A percentile compares a stretch with the other conserved stretches of the same genome.
Conservation (phyloP, 257 asterid species). For the Solanum commersonii region DNA sequence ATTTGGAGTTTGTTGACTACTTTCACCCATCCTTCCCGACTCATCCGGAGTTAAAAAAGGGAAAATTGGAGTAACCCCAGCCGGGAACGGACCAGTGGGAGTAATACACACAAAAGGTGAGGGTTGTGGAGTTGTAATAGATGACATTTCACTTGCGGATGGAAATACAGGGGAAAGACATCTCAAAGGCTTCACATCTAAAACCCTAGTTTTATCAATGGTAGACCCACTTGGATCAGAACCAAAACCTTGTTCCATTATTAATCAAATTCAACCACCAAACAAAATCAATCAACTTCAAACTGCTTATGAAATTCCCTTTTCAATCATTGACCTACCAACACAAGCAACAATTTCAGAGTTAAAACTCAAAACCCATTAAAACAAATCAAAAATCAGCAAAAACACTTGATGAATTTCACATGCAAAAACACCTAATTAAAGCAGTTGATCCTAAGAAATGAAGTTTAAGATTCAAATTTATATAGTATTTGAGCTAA, state of each 20-base stretch:
- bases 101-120: conserved; percentile 79
- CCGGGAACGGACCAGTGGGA: conserved; percentile 86
- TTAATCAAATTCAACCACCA: not conserved
- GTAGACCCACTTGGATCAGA: conserved; percentile 16
- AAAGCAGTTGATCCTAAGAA: not conserved
- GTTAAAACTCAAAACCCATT: not conserved
- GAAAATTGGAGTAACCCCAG: conserved; percentile 77
- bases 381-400: not conserved
- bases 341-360: not conserved
- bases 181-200: conserved; percentile 72
- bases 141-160: conserved; percentile 35
- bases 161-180: conserved; percentile 73
- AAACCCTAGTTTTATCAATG: conserved; percentile 69
- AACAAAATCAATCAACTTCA: not conserved
- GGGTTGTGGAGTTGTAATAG: conserved; percentile 41
- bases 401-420: not conserved
- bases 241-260: conserved; percentile 61
- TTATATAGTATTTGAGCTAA: not conserved
- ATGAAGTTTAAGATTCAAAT: not conserved
- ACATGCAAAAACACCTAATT: not conserved
- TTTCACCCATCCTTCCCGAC: not conserved
- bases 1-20: conserved; percentile 7
- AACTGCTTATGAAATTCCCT: not conserved
- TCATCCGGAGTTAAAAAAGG: conserved; percentile 35
- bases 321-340: not conserved